These are phyloP conservation scores for Gastrolobium bilobum DNA, from an alignment of 306 rosid genomes.

Conservation along the genomic window DNA sequence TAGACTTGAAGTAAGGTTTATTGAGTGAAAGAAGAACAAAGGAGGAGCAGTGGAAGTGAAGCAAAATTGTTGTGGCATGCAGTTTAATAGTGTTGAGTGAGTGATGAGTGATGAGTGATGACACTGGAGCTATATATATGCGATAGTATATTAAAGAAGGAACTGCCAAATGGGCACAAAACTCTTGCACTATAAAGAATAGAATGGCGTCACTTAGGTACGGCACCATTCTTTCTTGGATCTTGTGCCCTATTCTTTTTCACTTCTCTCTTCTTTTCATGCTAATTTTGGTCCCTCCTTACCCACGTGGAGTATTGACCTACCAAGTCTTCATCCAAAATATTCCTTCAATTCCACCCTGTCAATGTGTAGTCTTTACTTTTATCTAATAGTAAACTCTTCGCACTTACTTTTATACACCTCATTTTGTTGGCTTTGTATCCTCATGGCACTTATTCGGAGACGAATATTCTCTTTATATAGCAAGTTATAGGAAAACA, in stretches of 20 bases:
- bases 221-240: slow-evolving; percentile 52
- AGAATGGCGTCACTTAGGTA: slow-evolving; percentile 47
- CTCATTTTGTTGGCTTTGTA: too few species aligned
- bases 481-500: too few species aligned
- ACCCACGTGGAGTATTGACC: slow-evolving; percentile 52
- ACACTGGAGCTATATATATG: background rate
- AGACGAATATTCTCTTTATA: too few species aligned
- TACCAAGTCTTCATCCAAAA: slow-evolving; percentile 3
- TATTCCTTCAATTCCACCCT: background rate
- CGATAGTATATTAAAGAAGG: slow-evolving; percentile 38
- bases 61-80: slow-evolving; percentile 2
- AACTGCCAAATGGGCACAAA: slow-evolving; percentile 35
- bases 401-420: background rate
- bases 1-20: background rate
- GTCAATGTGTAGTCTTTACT: background rate
- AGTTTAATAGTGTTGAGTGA: slow-evolving; percentile 30
- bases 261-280: slow-evolving; percentile 35
- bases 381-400: background rate
- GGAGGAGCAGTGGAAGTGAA: background rate
- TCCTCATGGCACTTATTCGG: too few species aligned
- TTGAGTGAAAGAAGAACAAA: background rate
- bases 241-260: slow-evolving; percentile 46
- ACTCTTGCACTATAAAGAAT: background rate
- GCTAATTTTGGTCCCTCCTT: slow-evolving; percentile 33
- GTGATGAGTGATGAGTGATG: slow-evolving; percentile 17